Evolutionary conservation across 768 basidiomycete species (phyloP).

Genomic region (Lactarius hatsudake): DNA sequence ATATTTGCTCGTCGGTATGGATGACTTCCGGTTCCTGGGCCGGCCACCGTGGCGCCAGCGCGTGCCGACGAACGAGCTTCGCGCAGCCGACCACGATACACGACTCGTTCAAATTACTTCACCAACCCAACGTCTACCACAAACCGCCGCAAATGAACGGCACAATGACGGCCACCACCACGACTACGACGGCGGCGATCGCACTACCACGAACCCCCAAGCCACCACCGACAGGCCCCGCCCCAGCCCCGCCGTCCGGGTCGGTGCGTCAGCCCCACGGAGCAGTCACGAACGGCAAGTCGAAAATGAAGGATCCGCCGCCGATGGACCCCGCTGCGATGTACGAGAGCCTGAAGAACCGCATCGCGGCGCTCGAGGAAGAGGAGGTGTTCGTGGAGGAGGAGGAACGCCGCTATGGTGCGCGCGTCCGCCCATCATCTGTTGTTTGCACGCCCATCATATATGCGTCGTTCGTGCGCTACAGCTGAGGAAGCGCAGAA

Average conservation of each 20-base stretch:
- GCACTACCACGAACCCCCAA: conserved; percentile 26
- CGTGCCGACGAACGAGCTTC: conserved; percentile 8
- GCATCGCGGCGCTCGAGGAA: conserved; percentile 87
- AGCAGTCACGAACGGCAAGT: conserved; percentile 27
- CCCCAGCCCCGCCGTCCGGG: conserved; percentile 27
- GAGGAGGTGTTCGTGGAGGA: conserved; percentile 86
- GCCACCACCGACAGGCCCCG: conserved; percentile 35
- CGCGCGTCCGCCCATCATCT: conserved; percentile 32
- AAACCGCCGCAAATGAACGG: conserved; percentile 13
- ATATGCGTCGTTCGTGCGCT: conserved; percentile 20
- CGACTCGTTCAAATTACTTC: not conserved
- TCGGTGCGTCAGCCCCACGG: conserved; percentile 54
- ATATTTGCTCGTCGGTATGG: not conserved
- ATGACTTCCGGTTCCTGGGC: not conserved
- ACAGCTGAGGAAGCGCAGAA: conserved; percentile 86
- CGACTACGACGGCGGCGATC: conserved; percentile 5
- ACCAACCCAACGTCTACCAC: not conserved
- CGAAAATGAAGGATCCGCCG: conserved; percentile 68
- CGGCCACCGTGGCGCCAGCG: conserved; percentile 14
- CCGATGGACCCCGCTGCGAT: conserved; percentile 80
- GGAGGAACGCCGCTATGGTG: conserved; percentile 77
- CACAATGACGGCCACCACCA: conserved; percentile 9
- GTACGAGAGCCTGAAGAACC: conserved; percentile 85
- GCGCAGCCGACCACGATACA: conserved; percentile 9
- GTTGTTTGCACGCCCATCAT: conserved; percentile 9